Base-by-base conservation (phyloP, 2,329 filamentous ascomycete species). In the Colletotrichum sp. region DNA sequence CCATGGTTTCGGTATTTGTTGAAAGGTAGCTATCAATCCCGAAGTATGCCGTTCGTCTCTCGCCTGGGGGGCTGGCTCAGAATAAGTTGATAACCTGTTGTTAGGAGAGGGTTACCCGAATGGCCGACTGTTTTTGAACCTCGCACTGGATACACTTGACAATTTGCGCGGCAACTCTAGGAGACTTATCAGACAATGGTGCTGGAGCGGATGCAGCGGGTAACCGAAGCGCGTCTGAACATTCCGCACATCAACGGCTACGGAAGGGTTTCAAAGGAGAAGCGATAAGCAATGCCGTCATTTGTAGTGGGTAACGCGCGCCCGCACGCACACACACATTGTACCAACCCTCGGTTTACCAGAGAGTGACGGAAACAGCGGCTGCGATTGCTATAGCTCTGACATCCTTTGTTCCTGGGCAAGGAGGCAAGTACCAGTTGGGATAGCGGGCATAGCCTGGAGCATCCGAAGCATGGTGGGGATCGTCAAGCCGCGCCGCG, bases 1-100 rank as follows among this genome's bases (percentile, higher is more conserved):
- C 83, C 91, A 92, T 92, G 79, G 64, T 36, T 55, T 55, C 59
- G 26, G 36, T 44, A 16, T 30, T 18, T 21, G 26, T 28, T 39
- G 32, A 24, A 36, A 24, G 26, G 65, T 39, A 57, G 30, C 15
- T n/a, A 7, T n/a, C 65, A 34, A 8, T n/a, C 30, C 30, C 30
- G 28, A 72, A 32, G 32, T 36, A 49, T 57, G 15, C 59, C 44
- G 34, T 65, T 72, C 28, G 52, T 62, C 18, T 8, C 13, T 32
- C 49, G 63, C 8, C 7, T 15, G 15, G 24, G 8, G 5, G 24
- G 28, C n/a, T 49, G 57, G 49, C 30, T 66, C 59, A 59, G 64
- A n/a, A 30, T 36, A 18, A 44, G n/a, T 36, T 39, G 32, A 36
- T 15, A 49, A 49, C 18, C 44, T 21, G n/a, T 28, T 44, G 28